Base-by-base conservation (phyloP, 176 grass and related monocot genomes). In the Carex cristatella region DNA sequence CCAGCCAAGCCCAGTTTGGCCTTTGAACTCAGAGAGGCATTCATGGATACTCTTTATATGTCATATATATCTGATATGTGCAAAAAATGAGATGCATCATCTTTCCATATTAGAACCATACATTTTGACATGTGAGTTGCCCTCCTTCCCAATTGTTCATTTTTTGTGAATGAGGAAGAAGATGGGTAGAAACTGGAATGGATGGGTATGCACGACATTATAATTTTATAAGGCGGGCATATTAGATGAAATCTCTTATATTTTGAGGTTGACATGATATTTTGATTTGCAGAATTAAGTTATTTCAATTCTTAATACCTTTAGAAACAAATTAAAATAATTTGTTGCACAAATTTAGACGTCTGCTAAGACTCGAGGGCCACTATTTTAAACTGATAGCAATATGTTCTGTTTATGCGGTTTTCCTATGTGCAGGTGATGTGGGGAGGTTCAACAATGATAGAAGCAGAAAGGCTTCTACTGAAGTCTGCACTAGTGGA, bases 371-470 rank as follows among this genome's bases (percentile, higher is more conserved):
- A 40, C 4, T 53, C 3, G 4, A 13, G 65, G 54, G 23, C 23
- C 5, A 56, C 12, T 16, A 31, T 16, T 77, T 56, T 16, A 55
- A 48, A 77, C 9, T 77, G 27, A 32, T 14, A 23, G 0, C 32
- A 32, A 27, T 77, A 77, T 55, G 19, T 2, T 76, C 72, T 56
- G 49, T 32, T 27, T 7, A 77, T 77, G 27, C 0, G 4, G 49
- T 13, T 53, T 77, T 77, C 19, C 73, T 55, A 54, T 75, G 57
- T 81, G 86, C 88, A 99, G 96, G 96, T 99, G 81, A 67, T 79
- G 32, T 99, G 96, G 96, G 96, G 96, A 40, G 96, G 92, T 48
- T 84, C 85, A 3, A 99, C 91, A 55, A 99, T 99, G 96, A 88
- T 99, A 33, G 86, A 95, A 92, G 96, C 96, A 0, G 96, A 99